A percentile compares a stretch with the other conserved stretches of the same genome.
Conservation (phyloP, 331 rosid genomes). For the Malus hybrid region DNA sequence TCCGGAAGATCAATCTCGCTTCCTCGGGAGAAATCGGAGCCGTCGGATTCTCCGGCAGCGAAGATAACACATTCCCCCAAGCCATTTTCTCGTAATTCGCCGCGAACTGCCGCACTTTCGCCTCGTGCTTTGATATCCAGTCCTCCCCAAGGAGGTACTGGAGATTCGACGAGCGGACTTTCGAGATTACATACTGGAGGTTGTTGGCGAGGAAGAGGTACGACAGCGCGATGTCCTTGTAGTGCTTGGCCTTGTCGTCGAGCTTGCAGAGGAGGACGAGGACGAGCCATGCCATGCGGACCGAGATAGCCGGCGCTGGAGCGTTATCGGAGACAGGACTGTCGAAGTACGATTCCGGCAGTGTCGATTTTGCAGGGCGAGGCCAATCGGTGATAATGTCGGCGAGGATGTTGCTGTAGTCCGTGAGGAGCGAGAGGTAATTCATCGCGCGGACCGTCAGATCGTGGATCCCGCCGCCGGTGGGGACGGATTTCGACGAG, state of each 20-base stretch:
- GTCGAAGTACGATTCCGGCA: slow-evolving; percentile 33
- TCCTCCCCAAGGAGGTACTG: slow-evolving; percentile 50
- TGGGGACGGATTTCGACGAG: slow-evolving; percentile 21
- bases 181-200: slow-evolving; percentile 38
- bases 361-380: slow-evolving; percentile 13
- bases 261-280: slow-evolving; percentile 63
- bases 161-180: slow-evolving; percentile 43
- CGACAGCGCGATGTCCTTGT: slow-evolving; percentile 43
- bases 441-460: slow-evolving; percentile 33
- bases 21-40: slow-evolving; percentile 30
- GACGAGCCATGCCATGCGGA: slow-evolving; percentile 42
- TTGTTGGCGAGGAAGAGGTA: slow-evolving; percentile 62
- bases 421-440: slow-evolving; percentile 43
- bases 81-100: slow-evolving; percentile 39
- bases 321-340: slow-evolving; percentile 17
- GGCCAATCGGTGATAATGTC: slow-evolving; percentile 36
- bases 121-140: slow-evolving; percentile 48
- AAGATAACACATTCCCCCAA: slow-evolving; percentile 46
- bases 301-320: slow-evolving; percentile 14
- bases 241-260: slow-evolving; percentile 47
- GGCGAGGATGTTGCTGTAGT: slow-evolving; percentile 38
- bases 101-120: slow-evolving; percentile 29
- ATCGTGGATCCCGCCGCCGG: slow-evolving; percentile 36
- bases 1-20: slow-evolving; percentile 35
- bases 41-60: slow-evolving; percentile 43